phyloP scores from a whole-genome alignment of 805 yeast species.

The Saccharomycopsis selenospora region DNA sequence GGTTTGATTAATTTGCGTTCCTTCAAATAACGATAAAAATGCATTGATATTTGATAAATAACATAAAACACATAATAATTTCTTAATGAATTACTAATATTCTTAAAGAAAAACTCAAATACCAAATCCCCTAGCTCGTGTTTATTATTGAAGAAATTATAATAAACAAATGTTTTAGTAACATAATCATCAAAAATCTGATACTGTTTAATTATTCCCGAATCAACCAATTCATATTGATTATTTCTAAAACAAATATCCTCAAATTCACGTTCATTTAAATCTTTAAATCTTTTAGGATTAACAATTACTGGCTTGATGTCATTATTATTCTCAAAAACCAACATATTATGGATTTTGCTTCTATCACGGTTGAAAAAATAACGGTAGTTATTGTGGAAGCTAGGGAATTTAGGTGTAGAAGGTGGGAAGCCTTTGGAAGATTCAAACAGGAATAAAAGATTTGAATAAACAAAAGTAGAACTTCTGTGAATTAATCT shows the following conservation, averaged over 20 bases:
- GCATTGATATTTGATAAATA: conserved; percentile 15
- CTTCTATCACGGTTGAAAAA: conserved; percentile 7
- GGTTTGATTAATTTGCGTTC: conserved; percentile 17
- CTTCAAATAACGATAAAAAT: conserved; percentile 19
- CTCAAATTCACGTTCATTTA: conserved; percentile 12
- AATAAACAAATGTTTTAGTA: conserved; percentile 12
- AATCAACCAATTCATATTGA: conserved; percentile 8
- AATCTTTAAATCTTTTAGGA: not conserved
- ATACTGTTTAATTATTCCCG: conserved; percentile 4
- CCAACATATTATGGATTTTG: conserved; percentile 5
- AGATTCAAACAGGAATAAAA: conserved; percentile 11
- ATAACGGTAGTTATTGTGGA: conserved; percentile 6
- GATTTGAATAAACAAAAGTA: conserved; percentile 13
- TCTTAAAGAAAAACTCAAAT: conserved; percentile 18
- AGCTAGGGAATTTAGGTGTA: not conserved
- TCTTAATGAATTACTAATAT: conserved; percentile 7
- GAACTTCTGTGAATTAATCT: conserved; percentile 14
- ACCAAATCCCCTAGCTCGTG: conserved; percentile 15
- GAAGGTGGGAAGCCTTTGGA: not conserved
- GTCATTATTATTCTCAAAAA: not conserved
- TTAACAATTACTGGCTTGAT: too few relatives aligned
- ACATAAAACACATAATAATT: conserved; percentile 20
- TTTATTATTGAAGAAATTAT: conserved; percentile 17
- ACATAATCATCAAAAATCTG: conserved; percentile 8
- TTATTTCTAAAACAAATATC: conserved; percentile 8